Conservation (phyloP, 306 rosid genomes). For the Prunus padus region DNA sequence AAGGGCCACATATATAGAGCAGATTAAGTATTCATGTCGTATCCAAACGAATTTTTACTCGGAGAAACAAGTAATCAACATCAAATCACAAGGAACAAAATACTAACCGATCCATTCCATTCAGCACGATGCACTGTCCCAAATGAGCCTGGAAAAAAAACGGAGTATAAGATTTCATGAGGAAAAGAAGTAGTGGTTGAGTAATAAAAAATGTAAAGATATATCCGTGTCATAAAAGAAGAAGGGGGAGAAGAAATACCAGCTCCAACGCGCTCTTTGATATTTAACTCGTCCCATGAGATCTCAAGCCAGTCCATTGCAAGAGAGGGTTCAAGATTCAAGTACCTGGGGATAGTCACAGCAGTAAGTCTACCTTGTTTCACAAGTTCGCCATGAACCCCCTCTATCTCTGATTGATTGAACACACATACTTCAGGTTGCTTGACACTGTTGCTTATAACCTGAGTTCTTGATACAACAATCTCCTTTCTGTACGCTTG, state of each 20-base stretch:
- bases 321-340: slow-evolving; percentile 88
- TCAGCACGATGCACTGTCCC: slow-evolving; percentile 98
- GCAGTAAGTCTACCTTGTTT: slow-evolving; percentile 40
- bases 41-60: not conserved
- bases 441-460: slow-evolving; percentile 35
- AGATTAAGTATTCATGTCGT: not conserved
- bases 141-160: slow-evolving; percentile 69
- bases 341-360: slow-evolving; percentile 53
- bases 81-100: not conserved
- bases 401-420: slow-evolving; percentile 41
- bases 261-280: slow-evolving; percentile 94
- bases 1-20: not conserved
- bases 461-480: slow-evolving; percentile 43
- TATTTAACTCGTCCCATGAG: slow-evolving; percentile 83
- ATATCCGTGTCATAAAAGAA: not conserved
- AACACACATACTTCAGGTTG: slow-evolving; percentile 36
- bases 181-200: slow-evolving; percentile 6
- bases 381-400: slow-evolving; percentile 39
- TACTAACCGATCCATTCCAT: slow-evolving; percentile 97
- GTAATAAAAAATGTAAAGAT: not conserved
- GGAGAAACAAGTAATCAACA: not conserved
- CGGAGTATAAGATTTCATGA: slow-evolving; percentile 7
- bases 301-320: slow-evolving; percentile 99
- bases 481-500: slow-evolving; percentile 38
- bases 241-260: slow-evolving; percentile 46